Conservation (phyloP, 305 asterid genomes). For the Fraxinus sp. region DNA sequence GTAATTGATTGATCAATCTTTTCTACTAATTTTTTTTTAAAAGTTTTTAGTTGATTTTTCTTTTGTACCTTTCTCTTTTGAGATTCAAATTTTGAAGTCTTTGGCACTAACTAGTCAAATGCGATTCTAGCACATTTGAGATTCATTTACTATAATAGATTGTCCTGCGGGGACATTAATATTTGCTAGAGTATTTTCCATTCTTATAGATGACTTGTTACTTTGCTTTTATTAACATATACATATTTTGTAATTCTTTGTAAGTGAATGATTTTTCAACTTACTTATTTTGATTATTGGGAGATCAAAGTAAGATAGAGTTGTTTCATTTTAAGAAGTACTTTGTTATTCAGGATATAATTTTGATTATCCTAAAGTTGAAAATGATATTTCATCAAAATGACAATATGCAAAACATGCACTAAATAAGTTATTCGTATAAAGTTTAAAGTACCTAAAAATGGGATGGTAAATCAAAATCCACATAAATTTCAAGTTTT, state of each 20-base stretch:
- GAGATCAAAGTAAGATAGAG: background rate
- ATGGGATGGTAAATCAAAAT: background rate
- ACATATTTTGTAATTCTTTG: background rate
- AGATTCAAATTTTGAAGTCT: too few species aligned
- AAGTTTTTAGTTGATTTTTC: too few species aligned
- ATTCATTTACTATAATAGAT: too few species aligned
- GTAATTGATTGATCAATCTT: too few species aligned
- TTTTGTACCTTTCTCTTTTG: too few species aligned
- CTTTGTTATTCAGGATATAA: background rate
- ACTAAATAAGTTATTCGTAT: too few species aligned
- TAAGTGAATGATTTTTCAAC: background rate
- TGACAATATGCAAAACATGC: background rate
- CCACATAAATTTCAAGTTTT: too few species aligned
- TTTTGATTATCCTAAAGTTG: background rate
- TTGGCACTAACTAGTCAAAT: too few species aligned
- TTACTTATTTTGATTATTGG: background rate
- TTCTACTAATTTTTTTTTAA: too few species aligned
- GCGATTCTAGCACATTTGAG: too few species aligned
- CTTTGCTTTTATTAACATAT: background rate
- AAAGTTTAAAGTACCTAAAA: too few species aligned
- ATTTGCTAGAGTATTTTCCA: background rate
- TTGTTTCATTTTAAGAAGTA: background rate
- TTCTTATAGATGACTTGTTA: background rate
- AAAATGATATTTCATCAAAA: too few species aligned
- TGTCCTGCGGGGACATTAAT: background rate